Evolutionary conservation across 352 stramenopile species (phyloP).

Genomic region (Globisporangium paroecandrum): DNA sequence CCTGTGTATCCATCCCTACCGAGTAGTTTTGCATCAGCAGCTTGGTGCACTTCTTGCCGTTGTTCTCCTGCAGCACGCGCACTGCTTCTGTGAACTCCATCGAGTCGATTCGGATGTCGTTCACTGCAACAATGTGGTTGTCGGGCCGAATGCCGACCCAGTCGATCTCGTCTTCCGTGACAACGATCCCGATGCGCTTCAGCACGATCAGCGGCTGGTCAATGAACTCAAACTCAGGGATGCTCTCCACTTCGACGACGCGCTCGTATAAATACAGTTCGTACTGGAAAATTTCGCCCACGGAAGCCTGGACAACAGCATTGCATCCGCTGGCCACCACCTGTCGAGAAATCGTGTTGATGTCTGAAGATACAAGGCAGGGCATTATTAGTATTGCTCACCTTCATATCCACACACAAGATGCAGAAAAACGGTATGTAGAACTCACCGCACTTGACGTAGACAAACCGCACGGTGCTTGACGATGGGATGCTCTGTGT

Average conservation of each 20-base stretch:
- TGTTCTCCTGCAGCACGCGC: slow-evolving; percentile 81
- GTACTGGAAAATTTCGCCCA: slow-evolving; percentile 88
- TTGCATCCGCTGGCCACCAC: slow-evolving; percentile 87
- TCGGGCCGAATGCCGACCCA: slow-evolving; percentile 75
- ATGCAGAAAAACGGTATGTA: too few species aligned
- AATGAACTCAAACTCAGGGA: slow-evolving; percentile 84
- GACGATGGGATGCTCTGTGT: slow-evolving; percentile 63
- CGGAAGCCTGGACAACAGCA: slow-evolving; percentile 74
- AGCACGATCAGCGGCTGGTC: slow-evolving; percentile 83
- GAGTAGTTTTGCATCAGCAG: slow-evolving; percentile 88
- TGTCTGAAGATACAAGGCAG: slow-evolving; percentile 37
- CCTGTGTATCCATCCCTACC: slow-evolving; percentile 15
- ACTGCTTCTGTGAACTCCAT: slow-evolving; percentile 81
- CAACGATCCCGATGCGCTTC: slow-evolving; percentile 81
- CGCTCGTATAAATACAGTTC: slow-evolving; percentile 85
- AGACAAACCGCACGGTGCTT: slow-evolving; percentile 79
- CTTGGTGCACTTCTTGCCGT: slow-evolving; percentile 83
- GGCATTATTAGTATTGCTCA: not conserved
- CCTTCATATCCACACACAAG: not conserved
- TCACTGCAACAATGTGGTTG: slow-evolving; percentile 86
- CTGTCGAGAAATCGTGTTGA: slow-evolving; percentile 79
- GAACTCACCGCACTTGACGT: slow-evolving; percentile 68
- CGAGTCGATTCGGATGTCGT: slow-evolving; percentile 81
- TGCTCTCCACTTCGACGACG: slow-evolving; percentile 85
- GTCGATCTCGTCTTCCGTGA: slow-evolving; percentile 68